Percentiles rank a stretch among this genome's conserved stretches.
Evolutionary conservation across 2,329 filamentous ascomycete genomes (phyloP).

Genomic region (Aspergillus calidoustus): DNA sequence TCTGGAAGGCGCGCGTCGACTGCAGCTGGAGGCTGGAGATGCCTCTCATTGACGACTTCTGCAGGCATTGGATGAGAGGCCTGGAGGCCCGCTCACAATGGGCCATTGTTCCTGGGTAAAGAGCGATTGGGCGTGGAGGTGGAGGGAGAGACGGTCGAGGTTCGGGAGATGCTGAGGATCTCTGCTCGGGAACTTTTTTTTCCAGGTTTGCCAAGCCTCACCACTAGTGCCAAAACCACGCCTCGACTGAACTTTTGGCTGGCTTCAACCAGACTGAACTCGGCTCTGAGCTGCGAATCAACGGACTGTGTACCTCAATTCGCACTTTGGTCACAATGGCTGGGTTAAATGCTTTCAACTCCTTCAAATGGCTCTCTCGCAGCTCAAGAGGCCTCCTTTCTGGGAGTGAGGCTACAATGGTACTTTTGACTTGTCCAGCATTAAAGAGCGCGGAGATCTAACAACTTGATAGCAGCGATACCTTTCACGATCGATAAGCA

Average conservation of each 20-base stretch:
- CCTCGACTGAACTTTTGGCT: slow-evolving; percentile 42
- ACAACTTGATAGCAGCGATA: slow-evolving; percentile 46
- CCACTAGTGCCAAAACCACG: slow-evolving; percentile 36
- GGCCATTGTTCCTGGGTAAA: slow-evolving; percentile 37
- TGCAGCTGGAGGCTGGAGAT: slow-evolving; percentile 40
- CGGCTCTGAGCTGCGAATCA: not conserved
- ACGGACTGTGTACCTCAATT: not conserved
- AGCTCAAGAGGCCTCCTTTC: slow-evolving; percentile 41
- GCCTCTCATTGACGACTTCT: slow-evolving; percentile 39
- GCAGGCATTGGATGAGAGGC: slow-evolving; percentile 49
- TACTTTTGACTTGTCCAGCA: slow-evolving; percentile 26
- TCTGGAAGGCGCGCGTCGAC: slow-evolving; percentile 54
- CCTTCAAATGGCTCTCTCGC: slow-evolving; percentile 45
- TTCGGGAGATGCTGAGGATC: slow-evolving; percentile 26
- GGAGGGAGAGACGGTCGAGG: slow-evolving; percentile 23
- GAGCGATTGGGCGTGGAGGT: slow-evolving; percentile 9
- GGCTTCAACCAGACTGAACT: slow-evolving; percentile 16
- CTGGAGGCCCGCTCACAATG: slow-evolving; percentile 49
- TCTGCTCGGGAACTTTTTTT: slow-evolving; percentile 43
- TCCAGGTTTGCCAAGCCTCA: slow-evolving; percentile 39
- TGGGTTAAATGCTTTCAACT: slow-evolving; percentile 40
- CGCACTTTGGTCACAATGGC: slow-evolving; percentile 35
- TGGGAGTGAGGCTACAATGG: slow-evolving; percentile 41
- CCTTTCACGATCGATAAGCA: slow-evolving; percentile 54
- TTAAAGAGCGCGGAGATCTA: not conserved